phyloP scores from a whole-genome alignment of 2,329 filamentous ascomycete genomes.

The Paramyrothecium roridum region DNA sequence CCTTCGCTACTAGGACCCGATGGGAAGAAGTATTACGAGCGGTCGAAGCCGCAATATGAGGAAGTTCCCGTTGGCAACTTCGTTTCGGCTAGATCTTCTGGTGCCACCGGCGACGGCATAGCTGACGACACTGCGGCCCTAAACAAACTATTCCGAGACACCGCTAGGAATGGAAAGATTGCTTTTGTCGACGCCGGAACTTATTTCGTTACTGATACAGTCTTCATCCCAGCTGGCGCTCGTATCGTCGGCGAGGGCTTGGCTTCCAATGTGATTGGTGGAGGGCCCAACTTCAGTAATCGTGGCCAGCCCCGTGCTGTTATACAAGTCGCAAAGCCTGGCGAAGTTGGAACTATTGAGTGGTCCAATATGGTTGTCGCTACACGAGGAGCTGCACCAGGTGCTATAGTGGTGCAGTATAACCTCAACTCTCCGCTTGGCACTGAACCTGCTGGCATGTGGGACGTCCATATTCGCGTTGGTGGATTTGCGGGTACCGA shows the following conservation, averaged over 20 bases:
- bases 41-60: constrained; percentile 75
- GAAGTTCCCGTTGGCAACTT: constrained; percentile 56
- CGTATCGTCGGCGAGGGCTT: constrained; percentile 60
- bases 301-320: constrained; percentile 60
- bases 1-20: constrained; percentile 31
- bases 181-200: constrained; percentile 61
- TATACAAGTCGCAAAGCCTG: constrained; percentile 61
- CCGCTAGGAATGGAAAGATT: constrained; percentile 46
- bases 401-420: constrained; percentile 70
- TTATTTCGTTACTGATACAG: constrained; percentile 57
- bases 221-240: constrained; percentile 43
- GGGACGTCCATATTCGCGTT: constrained; percentile 72
- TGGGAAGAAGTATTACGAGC: constrained; percentile 59
- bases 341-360: constrained; percentile 64
- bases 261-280: constrained; percentile 50
- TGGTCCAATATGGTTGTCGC: constrained; percentile 70
- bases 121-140: constrained; percentile 74
- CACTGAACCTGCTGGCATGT: constrained; percentile 46
- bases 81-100: constrained; percentile 58
- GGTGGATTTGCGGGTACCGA: constrained; percentile 66
- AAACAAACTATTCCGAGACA: constrained; percentile 47
- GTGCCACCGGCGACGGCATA: constrained; percentile 59
- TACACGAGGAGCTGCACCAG: constrained; percentile 62
- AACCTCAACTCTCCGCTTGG: constrained; percentile 46
- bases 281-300: constrained; percentile 53